phyloP scores from a whole-genome alignment of 139 green algal genomes.

The Klebsormidium nitens region DNA sequence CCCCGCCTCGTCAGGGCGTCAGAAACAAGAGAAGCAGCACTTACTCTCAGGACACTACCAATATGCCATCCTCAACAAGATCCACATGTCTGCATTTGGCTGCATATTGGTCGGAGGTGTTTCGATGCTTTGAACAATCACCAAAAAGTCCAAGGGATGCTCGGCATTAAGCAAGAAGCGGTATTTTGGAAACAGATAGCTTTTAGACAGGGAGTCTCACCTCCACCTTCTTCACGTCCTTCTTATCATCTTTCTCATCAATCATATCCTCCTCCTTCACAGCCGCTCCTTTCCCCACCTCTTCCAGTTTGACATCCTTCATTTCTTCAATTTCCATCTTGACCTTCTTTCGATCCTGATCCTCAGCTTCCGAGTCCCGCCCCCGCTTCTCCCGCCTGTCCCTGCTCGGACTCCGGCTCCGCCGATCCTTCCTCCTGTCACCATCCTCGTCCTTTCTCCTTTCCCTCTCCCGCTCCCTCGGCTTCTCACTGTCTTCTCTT shows the following conservation, averaged over 20 bases:
- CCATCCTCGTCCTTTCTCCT: neutral
- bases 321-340: neutral
- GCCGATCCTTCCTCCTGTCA: slow-evolving; percentile 4
- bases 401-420: neutral
- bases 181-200: neutral
- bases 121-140: neutral
- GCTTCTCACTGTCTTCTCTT: slow-evolving; percentile 2
- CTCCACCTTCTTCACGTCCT: slow-evolving; percentile 9
- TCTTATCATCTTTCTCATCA: neutral
- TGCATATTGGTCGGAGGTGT: no score
- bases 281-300: neutral
- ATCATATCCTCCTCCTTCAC: neutral
- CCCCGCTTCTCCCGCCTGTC: neutral
- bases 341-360: slow-evolving; percentile 7
- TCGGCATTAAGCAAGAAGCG: neutral
- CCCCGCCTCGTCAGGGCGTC: neutral
- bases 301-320: slow-evolving; percentile 1
- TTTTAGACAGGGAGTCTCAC: slow-evolving; percentile 1
- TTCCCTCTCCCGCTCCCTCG: slow-evolving; percentile 23
- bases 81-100: no score
- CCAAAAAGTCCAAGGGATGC: neutral
- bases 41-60: neutral
- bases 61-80: neutral
- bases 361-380: slow-evolving; percentile 8
- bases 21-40: neutral